Percentiles rank a stretch among this genome's conserved stretches.
Evolutionary conservation across 1,139 yeast genomes (phyloP).

Genomic region (Yamadazyma friedrichii): DNA sequence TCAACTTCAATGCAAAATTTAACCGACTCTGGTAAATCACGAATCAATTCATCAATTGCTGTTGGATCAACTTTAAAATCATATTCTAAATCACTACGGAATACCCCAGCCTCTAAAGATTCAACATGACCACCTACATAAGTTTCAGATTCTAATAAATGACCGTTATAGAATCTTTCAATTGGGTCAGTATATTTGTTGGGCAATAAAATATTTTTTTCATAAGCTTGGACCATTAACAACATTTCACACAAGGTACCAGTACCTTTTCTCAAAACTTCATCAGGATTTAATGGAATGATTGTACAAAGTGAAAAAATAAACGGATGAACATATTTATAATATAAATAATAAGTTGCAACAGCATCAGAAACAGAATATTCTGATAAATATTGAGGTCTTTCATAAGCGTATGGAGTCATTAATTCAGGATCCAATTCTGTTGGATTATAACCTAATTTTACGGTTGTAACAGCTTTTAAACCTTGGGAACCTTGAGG

Average conservation of each 20-base stretch:
- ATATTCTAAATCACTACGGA: constrained; percentile 79
- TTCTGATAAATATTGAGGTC: constrained; percentile 90
- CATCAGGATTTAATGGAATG: constrained; percentile 95
- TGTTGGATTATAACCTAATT: constrained; percentile 93
- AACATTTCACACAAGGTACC: constrained; percentile 99
- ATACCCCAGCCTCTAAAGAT: constrained; percentile 96
- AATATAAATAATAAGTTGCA: constrained; percentile 93
- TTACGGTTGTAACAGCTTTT: constrained; percentile 95
- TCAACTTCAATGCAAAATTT: constrained; percentile 86
- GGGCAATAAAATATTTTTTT: constrained; percentile 74
- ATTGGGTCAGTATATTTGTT: constrained; percentile 91
- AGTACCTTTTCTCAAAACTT: constrained; percentile 93
- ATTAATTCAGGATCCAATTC: constrained; percentile 96
- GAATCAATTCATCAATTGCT: constrained; percentile 77
- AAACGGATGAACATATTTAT: constrained; percentile 96
- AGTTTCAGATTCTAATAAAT: constrained; percentile 89
- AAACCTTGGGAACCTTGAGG: constrained; percentile 99
- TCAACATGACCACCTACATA: constrained; percentile 99
- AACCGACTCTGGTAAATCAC: constrained; percentile 72
- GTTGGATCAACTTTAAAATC: constrained; percentile 78
- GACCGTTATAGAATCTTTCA: constrained; percentile 93
- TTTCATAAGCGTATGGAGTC: constrained; percentile 96
- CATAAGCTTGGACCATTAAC: constrained; percentile 93
- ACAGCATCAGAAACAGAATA: constrained; percentile 99
- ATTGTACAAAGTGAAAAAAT: constrained; percentile 94